Conservation (phyloP, 345 rosid species). For the Populus nigra region DNA sequence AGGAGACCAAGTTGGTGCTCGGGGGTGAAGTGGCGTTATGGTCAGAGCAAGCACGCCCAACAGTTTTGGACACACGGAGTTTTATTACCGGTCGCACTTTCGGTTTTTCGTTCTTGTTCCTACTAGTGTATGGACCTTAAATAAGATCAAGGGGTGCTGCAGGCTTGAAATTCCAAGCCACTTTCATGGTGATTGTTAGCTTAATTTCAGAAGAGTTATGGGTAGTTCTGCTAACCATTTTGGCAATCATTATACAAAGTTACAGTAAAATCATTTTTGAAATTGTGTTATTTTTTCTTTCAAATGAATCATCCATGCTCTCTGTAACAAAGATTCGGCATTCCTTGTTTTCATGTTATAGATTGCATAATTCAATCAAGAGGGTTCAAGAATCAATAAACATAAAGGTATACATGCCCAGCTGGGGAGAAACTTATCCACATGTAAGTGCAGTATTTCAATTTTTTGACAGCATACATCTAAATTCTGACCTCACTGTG, state of each 20-base stretch:
- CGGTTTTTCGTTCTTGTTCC: background rate
- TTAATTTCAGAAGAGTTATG: background rate
- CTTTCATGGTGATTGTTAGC: background rate
- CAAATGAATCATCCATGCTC: background rate
- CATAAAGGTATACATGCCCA: background rate
- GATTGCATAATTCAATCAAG: background rate
- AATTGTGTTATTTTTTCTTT: background rate
- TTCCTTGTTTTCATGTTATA: background rate
- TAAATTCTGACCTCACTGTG: background rate
- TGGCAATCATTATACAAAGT: background rate
- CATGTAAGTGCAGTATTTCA: background rate
- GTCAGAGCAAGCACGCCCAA: slow-evolving; percentile 88
- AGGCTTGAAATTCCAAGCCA: background rate
- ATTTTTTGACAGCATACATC: background rate
- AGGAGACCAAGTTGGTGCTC: slow-evolving; percentile 65
- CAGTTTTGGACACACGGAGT: slow-evolving; percentile 51
- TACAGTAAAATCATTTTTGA: background rate
- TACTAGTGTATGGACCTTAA: background rate
- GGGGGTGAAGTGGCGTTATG: slow-evolving; percentile 92
- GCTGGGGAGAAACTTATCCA: background rate
- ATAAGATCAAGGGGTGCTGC: background rate
- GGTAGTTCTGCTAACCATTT: background rate
- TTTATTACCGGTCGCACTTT: background rate
- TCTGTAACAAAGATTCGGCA: background rate
- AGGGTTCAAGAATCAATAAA: background rate